Base-by-base conservation (phyloP, 371 early-diverging fungal species). In the Parasitella parasitica region DNA sequence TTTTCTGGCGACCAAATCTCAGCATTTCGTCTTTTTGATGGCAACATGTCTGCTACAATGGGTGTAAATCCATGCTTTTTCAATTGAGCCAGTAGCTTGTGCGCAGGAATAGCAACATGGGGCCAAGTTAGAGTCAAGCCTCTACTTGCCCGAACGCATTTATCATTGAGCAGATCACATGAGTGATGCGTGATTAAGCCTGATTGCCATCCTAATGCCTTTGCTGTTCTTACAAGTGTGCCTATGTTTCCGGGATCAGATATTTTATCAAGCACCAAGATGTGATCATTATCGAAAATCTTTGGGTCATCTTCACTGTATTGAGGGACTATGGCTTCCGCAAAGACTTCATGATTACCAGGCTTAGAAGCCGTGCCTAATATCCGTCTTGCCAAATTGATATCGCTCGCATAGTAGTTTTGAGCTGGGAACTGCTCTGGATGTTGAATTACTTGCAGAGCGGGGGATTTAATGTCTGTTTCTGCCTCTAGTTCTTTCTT, bases 191-290 rank as follows among this genome's bases (percentile, higher is more conserved):
- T 81, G 12, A 74, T 63, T 64, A 81, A 54, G 1, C 77, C 80
- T 3, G 73, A 71, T 50, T 72, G 62, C 87, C 87, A 87, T 8
- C 78, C 81, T 7, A 87, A 65, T 0, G 77, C 86, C 38, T 63
- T 76, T 8, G 79, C 86, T 11, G 87, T 77, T 15, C 86, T 69
- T 2, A 87, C 72, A 24, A 87, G 54, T 1, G 73, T 73, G 6
- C 87, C 87, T 51, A 84, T 65, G 50, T 81, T 82, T 3, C 79
- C 84, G 12, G 85, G 83, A 63, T 85, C 84, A 28, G 67, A 78
- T 30, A 87, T 72, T n/a, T 71, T 74, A 57, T 87, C 79, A 26
- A 84, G 71, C 1, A 87, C 76, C 27, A 87, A 58, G 51, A 84
- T 22, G 9, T 69, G 64, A 62, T 72, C 68, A 1, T 59, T 24